These are phyloP conservation scores for Phlebiopsis gigantea DNA, from an alignment of 768 basidiomycete genomes.

Conservation along the genomic window DNA sequence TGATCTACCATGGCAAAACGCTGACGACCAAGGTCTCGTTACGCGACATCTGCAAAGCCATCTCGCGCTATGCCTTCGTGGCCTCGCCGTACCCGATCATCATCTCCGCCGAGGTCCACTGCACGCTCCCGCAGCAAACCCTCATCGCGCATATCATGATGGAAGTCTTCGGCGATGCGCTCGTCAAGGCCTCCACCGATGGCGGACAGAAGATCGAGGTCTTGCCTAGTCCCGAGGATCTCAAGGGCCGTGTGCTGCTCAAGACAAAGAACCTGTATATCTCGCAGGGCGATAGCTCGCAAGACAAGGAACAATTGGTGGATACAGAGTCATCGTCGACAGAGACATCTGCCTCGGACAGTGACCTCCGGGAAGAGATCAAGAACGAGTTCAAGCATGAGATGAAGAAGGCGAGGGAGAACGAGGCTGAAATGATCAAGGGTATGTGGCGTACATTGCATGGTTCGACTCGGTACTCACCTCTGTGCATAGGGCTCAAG, in stretches of 20 bases:
- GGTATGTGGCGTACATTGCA: slow-evolving; percentile 16
- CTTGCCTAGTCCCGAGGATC: slow-evolving; percentile 81
- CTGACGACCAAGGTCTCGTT: slow-evolving; percentile 79
- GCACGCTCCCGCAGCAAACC: slow-evolving; percentile 73
- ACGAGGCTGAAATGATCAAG: slow-evolving; percentile 30
- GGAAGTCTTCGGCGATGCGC: slow-evolving; percentile 49
- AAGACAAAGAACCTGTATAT: slow-evolving; percentile 86
- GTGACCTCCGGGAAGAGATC: slow-evolving; percentile 18
- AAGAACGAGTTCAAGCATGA: slow-evolving; percentile 23
- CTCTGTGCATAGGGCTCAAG: slow-evolving; percentile 27
- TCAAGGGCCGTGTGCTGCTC: slow-evolving; percentile 74
- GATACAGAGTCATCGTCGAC: slow-evolving; percentile 39
- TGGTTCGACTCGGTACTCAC: not conserved
- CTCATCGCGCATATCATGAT: slow-evolving; percentile 71
- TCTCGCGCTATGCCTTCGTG: slow-evolving; percentile 86
- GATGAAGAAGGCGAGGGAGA: slow-evolving; percentile 25
- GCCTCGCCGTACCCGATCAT: slow-evolving; percentile 89
- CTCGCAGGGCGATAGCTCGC: slow-evolving; percentile 30
- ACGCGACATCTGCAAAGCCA: slow-evolving; percentile 77
- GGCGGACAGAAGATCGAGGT: slow-evolving; percentile 40
- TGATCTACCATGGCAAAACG: slow-evolving; percentile 87
- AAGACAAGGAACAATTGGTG: slow-evolving; percentile 28
- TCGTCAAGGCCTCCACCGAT: slow-evolving; percentile 46
- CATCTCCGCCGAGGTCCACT: slow-evolving; percentile 91
- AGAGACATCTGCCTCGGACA: slow-evolving; percentile 29